Conservation (phyloP, 208 protist genomes). For the Leishmania braziliensis region DNA sequence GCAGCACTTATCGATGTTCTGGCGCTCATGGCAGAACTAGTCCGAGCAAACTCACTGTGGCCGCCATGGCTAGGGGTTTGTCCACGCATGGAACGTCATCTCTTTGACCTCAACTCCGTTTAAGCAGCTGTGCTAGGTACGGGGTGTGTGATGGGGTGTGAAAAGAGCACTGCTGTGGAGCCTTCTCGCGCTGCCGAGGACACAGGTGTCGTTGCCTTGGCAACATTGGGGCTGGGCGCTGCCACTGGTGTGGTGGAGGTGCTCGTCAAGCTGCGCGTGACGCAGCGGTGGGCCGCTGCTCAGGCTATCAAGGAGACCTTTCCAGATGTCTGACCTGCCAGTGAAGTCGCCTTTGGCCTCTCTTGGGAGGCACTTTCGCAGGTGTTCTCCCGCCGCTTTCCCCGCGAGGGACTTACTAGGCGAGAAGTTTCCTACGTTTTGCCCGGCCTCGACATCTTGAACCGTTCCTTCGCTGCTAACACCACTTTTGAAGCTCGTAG, state of each 20-base stretch:
- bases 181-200: not conserved
- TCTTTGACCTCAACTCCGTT: constrained; percentile 51
- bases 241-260: constrained; percentile 65
- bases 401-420: constrained; percentile 74
- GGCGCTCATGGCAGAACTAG: constrained; percentile 74
- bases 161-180: not conserved
- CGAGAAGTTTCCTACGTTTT: constrained; percentile 85
- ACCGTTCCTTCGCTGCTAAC: constrained; percentile 74
- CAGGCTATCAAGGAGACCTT: constrained; percentile 49
- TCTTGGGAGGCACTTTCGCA: constrained; percentile 80
- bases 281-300: constrained; percentile 53
- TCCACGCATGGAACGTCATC: constrained; percentile 73
- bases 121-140: constrained; percentile 39
- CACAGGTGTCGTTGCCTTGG: not conserved
- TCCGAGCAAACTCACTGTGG: constrained; percentile 50
- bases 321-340: constrained; percentile 55
- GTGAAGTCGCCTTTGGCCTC: constrained; percentile 44
- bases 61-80: constrained; percentile 75
- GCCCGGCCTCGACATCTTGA: constrained; percentile 84
- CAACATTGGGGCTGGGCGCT: not conserved
- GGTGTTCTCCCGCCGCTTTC: constrained; percentile 86
- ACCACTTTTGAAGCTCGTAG: constrained; percentile 73
- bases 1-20: constrained; percentile 58
- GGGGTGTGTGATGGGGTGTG: not conserved
- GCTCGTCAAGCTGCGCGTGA: constrained; percentile 55